Conservation (phyloP, 768 basidiomycete species). For the Boletus coccyginus region DNA sequence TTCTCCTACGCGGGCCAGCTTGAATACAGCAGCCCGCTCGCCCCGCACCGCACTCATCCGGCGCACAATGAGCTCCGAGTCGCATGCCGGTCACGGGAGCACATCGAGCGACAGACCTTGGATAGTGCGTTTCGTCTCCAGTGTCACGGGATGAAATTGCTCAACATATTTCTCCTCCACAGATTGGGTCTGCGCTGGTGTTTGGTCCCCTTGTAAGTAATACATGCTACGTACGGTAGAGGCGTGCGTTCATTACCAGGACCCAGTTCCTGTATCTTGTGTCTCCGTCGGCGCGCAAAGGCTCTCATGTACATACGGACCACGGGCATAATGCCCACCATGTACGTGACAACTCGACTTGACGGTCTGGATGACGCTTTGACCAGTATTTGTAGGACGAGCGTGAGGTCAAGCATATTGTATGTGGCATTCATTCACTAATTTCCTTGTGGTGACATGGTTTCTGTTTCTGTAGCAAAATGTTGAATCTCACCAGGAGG, state of each 20-base stretch:
- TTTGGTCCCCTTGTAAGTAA: slow-evolving; percentile 31
- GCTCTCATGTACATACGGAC: slow-evolving; percentile 20
- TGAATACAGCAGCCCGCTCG: slow-evolving; percentile 9
- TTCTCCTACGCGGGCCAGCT: slow-evolving; percentile 4
- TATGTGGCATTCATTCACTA: slow-evolving; percentile 10
- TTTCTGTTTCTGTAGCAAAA: slow-evolving; percentile 17
- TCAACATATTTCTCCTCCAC: background rate
- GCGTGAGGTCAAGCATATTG: slow-evolving; percentile 11
- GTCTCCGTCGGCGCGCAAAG: slow-evolving; percentile 29
- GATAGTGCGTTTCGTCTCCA: slow-evolving; percentile 24
- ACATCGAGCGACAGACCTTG: slow-evolving; percentile 24
- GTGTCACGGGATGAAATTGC: background rate
- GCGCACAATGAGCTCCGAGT: slow-evolving; percentile 28
- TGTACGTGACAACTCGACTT: slow-evolving; percentile 18
- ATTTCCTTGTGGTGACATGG: background rate
- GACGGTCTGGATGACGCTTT: slow-evolving; percentile 4
- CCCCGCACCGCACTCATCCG: slow-evolving; percentile 14
- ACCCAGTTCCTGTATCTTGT: slow-evolving; percentile 30
- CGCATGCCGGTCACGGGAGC: slow-evolving; percentile 19
- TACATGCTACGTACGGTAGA: background rate
- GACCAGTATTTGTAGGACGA: slow-evolving; percentile 16
- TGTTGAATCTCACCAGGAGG: slow-evolving; percentile 4
- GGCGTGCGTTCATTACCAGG: background rate
- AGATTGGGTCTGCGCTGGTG: slow-evolving; percentile 33
- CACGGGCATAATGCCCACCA: slow-evolving; percentile 18